phyloP scores from a whole-genome alignment of 73 alveolate genomes.

The Paramecium pentaurelia region DNA sequence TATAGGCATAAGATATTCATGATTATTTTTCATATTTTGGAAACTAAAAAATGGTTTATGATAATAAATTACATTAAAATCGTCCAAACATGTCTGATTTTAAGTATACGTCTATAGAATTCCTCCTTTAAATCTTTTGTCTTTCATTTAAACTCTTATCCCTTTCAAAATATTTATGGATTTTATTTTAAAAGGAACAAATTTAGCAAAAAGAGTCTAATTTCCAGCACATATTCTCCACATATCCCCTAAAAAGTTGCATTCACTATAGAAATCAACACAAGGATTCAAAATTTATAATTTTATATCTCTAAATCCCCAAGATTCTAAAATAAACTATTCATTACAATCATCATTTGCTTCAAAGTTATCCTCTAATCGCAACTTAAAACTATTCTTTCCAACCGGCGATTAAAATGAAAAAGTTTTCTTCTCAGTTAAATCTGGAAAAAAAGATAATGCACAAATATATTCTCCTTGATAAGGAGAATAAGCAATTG shows the following conservation, averaged over 20 bases:
- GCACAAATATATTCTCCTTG: no score
- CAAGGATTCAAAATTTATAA: not conserved
- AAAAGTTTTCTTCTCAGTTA: no score
- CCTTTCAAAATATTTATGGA: not conserved
- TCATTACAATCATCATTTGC: no score
- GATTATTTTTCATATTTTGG: no score
- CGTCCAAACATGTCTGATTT: not conserved
- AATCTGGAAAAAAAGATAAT: no score
- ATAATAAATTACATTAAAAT: no score
- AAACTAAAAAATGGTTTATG: no score
- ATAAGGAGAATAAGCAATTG: no score
- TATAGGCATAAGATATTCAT: no score
- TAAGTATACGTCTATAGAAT: not conserved
- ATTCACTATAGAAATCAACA: not conserved
- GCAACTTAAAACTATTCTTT: no score
- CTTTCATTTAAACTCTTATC: not conserved
- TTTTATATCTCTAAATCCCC: not conserved
- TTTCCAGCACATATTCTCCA: not conserved
- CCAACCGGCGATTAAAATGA: no score
- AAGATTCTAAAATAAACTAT: not conserved
- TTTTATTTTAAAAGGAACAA: not conserved
- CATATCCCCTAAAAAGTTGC: not conserved
- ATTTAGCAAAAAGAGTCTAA: not conserved
- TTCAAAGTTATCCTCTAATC: no score
- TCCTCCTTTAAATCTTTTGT: not conserved